Evolutionary conservation across 805 yeast genomes (phyloP).

Genomic region (Teunomyces stri): DNA sequence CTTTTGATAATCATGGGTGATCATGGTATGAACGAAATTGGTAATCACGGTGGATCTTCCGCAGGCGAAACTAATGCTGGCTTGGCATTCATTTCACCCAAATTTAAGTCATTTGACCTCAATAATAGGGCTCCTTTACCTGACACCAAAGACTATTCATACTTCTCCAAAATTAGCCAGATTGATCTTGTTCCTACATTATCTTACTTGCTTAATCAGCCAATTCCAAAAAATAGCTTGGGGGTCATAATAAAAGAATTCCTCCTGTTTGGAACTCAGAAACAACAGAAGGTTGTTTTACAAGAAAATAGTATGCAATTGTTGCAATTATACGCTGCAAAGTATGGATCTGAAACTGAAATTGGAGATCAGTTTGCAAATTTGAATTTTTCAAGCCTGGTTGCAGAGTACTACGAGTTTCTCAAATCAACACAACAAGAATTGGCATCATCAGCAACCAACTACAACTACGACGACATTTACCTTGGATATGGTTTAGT

Average conservation of each 20-base stretch:
- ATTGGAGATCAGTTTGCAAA: constrained; percentile 11
- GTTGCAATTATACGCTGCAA: constrained; percentile 44
- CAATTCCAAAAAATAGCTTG: constrained; percentile 68
- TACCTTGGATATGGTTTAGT: constrained; percentile 23
- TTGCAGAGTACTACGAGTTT: constrained; percentile 26
- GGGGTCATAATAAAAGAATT: constrained; percentile 68
- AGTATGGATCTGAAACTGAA: constrained; percentile 20
- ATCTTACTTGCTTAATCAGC: constrained; percentile 56
- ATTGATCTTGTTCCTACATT: constrained; percentile 74
- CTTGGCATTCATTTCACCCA: constrained; percentile 63
- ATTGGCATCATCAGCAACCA: constrained; percentile 63
- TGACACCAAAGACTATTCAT: constrained; percentile 46
- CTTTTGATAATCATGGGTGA: constrained; percentile 82
- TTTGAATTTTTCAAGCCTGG: constrained; percentile 10
- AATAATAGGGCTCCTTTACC: constrained; percentile 36
- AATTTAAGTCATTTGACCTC: constrained; percentile 29
- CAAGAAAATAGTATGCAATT: constrained; percentile 60
- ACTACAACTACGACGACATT: constrained; percentile 61
- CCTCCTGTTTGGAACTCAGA: constrained; percentile 37
- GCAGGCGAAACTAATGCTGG: constrained; percentile 90
- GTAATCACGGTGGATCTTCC: constrained; percentile 97
- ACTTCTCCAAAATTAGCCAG: constrained; percentile 55
- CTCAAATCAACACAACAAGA: constrained; percentile 48
- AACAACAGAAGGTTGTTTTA: constrained; percentile 36
- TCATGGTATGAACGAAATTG: constrained; percentile 95